A percentile compares a stretch with the other conserved stretches of the same genome.
Evolutionary conservation across 768 basidiomycete genomes (phyloP).

Genomic region (Suillus tomentosus): DNA sequence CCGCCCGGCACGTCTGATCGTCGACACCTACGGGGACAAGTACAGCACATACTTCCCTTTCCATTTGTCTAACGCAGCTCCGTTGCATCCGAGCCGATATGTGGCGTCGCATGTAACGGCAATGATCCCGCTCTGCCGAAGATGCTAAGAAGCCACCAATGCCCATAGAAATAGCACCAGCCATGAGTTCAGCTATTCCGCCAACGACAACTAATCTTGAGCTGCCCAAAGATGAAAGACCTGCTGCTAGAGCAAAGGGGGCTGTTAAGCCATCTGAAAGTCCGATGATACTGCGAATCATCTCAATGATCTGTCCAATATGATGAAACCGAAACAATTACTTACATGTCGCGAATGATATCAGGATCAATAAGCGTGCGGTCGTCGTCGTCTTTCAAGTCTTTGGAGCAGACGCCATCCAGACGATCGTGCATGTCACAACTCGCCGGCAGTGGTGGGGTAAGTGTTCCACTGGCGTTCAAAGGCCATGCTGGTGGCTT

Average conservation of each 20-base stretch:
- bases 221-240: slow-evolving; percentile 85
- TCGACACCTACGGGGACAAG: slow-evolving; percentile 91
- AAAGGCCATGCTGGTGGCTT: slow-evolving; percentile 71
- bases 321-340: not conserved
- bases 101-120: slow-evolving; percentile 73
- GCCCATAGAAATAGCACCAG: slow-evolving; percentile 97
- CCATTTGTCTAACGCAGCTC: slow-evolving; percentile 93
- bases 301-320: slow-evolving; percentile 10
- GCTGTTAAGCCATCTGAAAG: slow-evolving; percentile 89
- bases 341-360: slow-evolving; percentile 83
- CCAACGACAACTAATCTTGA: slow-evolving; percentile 90
- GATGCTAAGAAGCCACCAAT: slow-evolving; percentile 97
- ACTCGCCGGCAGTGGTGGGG: slow-evolving; percentile 52
- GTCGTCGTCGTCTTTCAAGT: slow-evolving; percentile 78
- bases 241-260: slow-evolving; percentile 89
- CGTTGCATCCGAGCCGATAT: slow-evolving; percentile 80
- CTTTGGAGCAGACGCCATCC: slow-evolving; percentile 84
- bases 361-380: slow-evolving; percentile 86
- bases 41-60: slow-evolving; percentile 88
- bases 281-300: slow-evolving; percentile 68
- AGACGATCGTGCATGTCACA: slow-evolving; percentile 56
- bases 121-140: slow-evolving; percentile 95
- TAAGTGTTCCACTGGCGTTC: slow-evolving; percentile 39
- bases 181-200: slow-evolving; percentile 93
- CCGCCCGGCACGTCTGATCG: slow-evolving; percentile 72